A percentile compares a stretch with the other conserved stretches of the same genome.
Evolutionary conservation across 306 rosid genomes (phyloP).

Genomic region (Vigna radiata): DNA sequence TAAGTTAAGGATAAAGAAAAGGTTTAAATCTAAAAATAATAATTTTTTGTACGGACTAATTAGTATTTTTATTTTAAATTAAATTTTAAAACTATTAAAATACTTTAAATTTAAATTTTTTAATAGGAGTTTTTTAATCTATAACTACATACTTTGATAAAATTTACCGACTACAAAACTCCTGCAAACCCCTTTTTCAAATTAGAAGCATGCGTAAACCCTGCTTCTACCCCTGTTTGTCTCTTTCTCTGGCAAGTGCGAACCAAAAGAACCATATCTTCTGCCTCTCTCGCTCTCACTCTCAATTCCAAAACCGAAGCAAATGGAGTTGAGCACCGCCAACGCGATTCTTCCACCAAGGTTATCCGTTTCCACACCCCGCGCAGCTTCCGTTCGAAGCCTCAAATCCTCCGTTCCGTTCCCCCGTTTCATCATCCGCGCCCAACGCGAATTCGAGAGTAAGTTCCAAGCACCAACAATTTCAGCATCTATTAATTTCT

Average conservation of each 20-base stretch:
- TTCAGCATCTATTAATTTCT: neutral
- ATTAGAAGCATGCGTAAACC: neutral
- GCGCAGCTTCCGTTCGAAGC: slow-evolving; percentile 3
- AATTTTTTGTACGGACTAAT: too few species aligned
- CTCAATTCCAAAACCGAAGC: neutral
- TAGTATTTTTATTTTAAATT: too few species aligned
- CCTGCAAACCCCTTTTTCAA: too few species aligned
- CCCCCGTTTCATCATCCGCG: slow-evolving; percentile 35
- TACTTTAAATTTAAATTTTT: too few species aligned
- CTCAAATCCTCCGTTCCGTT: slow-evolving; percentile 41
- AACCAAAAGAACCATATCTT: neutral
- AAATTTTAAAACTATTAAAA: too few species aligned
- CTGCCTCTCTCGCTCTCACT: neutral
- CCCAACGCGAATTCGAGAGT: slow-evolving; percentile 33
- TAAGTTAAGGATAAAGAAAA: too few species aligned
- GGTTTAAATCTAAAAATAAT: too few species aligned
- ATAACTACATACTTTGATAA: too few species aligned
- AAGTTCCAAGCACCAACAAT: neutral
- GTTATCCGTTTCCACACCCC: slow-evolving; percentile 17
- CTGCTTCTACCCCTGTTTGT: neutral
- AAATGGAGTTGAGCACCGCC: slow-evolving; percentile 40
- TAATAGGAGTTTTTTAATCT: too few species aligned
- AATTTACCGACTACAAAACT: too few species aligned
- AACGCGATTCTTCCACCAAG: slow-evolving; percentile 38
- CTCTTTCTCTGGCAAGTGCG: too few species aligned